Evolutionary conservation across 768 basidiomycete species (phyloP), one percentile per base, ranked within the genome.

Genomic region (Tricholoma matsutake): DNA sequence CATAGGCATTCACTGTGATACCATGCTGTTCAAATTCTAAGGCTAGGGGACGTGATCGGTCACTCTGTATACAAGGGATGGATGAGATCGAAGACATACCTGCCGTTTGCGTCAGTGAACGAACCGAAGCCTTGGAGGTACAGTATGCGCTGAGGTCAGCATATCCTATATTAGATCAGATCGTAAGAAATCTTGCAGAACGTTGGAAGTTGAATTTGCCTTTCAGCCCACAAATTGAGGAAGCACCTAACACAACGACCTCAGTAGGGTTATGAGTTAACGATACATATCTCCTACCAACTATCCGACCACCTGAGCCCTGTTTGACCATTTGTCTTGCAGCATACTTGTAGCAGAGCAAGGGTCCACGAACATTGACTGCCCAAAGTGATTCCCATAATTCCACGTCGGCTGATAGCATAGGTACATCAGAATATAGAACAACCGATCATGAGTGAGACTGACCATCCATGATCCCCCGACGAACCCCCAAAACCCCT

Each of bases 111-210:
- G 60, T 61, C 14, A 61, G 29, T 6, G 56, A 53, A n/a, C 37
- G 62, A 8, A 74, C 66, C 1, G 76, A 76, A 2, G 77, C 75
- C 62, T 80, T 80, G 25, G 75, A 73, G 9, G 75, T 68, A 54
- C 72, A 72, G 63, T 80, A 80, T 8, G 85, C 67, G 0, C 82
- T 80, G 6, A 57, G 41, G 9, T 18, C 11, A 2, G 54, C 20
- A n/a, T 56, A 61, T 31, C 54, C 60, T 61, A 9, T n/a, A 2
- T 10, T 16, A 31, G 9, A 14, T 13, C 8, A 35, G 10, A 34
- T 3, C 51, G 22, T 4, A 31, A 16, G 1, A 22, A 16, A 14
- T n/a, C 22, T 14, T 8, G 34, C 31, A 18, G 6, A 4, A 9
- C 13, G 10, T 37, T 37, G 37, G 16, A 43, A 18, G 5, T 22